Conservation (phyloP, 345 rosid genomes). For the Eucalyptus brandiana region DNA sequence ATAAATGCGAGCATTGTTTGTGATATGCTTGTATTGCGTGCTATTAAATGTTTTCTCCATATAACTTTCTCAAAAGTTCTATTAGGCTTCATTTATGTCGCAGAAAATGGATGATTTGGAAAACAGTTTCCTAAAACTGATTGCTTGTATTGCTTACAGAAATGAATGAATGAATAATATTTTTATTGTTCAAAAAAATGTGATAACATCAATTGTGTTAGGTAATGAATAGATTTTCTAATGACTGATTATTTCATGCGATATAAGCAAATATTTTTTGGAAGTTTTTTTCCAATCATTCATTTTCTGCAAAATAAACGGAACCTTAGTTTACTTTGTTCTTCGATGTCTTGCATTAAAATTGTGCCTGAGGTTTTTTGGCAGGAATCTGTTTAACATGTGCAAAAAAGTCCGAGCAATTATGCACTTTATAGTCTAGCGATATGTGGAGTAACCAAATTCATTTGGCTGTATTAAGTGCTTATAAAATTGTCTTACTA, state of each 20-base stretch:
- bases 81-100: background rate
- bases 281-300: background rate
- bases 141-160: background rate
- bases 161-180: background rate
- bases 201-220: background rate
- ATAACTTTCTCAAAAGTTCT: background rate
- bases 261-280: too few species aligned
- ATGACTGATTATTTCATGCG: background rate
- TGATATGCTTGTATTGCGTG: background rate
- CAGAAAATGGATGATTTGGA: background rate
- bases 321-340: background rate
- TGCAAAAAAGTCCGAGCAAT: background rate
- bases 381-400: background rate
- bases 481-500: background rate
- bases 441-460: background rate
- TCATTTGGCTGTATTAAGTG: background rate
- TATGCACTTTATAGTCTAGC: background rate
- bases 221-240: background rate
- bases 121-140: background rate
- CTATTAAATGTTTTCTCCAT: background rate
- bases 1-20: background rate
- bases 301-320: background rate
- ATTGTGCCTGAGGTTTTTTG: background rate
- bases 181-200: background rate
- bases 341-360: background rate